phyloP scores from a whole-genome alignment of 805 yeast genomes.

The Tetrapisispora iriomotensis region DNA sequence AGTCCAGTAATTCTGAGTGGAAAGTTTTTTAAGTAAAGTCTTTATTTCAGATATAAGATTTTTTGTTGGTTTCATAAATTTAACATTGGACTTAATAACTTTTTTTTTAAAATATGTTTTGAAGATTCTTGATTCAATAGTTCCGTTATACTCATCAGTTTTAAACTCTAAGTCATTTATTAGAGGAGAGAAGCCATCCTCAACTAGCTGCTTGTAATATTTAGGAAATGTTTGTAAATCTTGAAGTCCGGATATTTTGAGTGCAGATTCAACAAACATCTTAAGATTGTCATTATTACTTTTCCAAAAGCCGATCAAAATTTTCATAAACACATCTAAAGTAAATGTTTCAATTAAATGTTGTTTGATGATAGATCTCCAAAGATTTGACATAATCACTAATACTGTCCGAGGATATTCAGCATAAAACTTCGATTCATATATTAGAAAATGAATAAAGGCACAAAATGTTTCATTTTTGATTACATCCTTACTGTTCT shows the following conservation, averaged over 20 bases:
- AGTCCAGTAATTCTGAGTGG: no score
- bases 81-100: no score
- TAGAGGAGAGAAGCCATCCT: slow-evolving; percentile 52
- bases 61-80: no score
- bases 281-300: slow-evolving; percentile 87
- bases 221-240: slow-evolving; percentile 60
- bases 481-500: slow-evolving; percentile 66
- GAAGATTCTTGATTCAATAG: no score
- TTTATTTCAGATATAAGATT: no score
- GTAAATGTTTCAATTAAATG: slow-evolving; percentile 83
- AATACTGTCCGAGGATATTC: slow-evolving; percentile 91
- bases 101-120: no score
- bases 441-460: slow-evolving; percentile 89
- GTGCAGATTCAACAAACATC: slow-evolving; percentile 88
- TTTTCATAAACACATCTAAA: slow-evolving; percentile 76
- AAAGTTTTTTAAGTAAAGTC: no score
- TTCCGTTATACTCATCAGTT: no score
- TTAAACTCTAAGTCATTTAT: slow-evolving; percentile 61
- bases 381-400: slow-evolving; percentile 86
- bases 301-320: slow-evolving; percentile 73
- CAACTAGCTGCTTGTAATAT: slow-evolving; percentile 67
- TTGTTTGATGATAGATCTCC: slow-evolving; percentile 80
- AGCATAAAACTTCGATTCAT: slow-evolving; percentile 88
- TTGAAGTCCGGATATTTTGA: slow-evolving; percentile 18
- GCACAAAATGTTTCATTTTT: slow-evolving; percentile 97